Base-by-base conservation (phyloP, 352 stramenopile genomes). In the Pythium dissotocum region DNA sequence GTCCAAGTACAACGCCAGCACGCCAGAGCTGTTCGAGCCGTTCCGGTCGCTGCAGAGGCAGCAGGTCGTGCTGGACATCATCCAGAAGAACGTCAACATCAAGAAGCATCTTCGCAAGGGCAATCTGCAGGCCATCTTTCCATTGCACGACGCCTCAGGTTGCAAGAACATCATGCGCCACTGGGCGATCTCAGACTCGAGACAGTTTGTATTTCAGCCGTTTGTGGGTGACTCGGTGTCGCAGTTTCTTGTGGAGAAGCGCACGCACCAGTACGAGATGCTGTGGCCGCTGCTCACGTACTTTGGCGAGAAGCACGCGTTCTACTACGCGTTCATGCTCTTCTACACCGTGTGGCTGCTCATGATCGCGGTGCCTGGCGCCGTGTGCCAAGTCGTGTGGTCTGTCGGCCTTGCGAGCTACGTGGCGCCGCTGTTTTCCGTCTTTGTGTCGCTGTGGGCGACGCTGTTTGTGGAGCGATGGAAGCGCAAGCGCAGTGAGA, bases 391-490 rank as follows among this genome's bases (percentile, higher is more conserved):
- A 32, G 40, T 89, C 26, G 67, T 88, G 0, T 82, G 71, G 75
- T 71, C 81, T 1, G 52, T 73, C 0, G 67, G 72, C 16, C 55
- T 65, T 24, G 49, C 76, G 1, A 68, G 48, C 28, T 89, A 76
- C 57, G 61, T 83, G 4, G 68, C 80, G 16, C 82, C 77, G 35
- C 58, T 90, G 3, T 89, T 91, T 44, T 80, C 80, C 0, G 73
- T 97, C 40, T 76, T 95, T 24, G 88, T 97, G 28, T 85, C 79
- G 42, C 80, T 97, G 57, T 97, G 89, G 90, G 85, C 85, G 4
- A 93, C 92, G 48, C 62, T 95, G 4, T 67, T 98, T 57, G 79
- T 97, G 7, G 90, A 97, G 74, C 84, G 82, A 16, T 97, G 91
- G 91, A 97, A 97, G 66, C 90, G 89, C 44, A 95, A 98, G 67